Evolutionary conservation across 176 grass and related monocot species (phyloP).

Genomic region (Zea luxurians): DNA sequence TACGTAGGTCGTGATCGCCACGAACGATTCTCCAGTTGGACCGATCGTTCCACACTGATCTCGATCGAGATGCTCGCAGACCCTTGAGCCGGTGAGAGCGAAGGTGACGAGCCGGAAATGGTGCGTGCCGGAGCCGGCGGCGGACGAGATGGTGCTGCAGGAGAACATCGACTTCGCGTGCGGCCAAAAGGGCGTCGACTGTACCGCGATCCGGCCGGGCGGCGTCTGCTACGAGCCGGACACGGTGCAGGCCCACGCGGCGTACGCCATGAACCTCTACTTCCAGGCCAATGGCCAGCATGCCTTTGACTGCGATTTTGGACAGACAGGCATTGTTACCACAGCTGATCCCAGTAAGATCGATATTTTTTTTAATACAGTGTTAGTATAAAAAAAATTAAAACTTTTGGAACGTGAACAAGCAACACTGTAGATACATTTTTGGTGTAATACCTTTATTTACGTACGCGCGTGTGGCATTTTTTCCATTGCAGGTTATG

Average conservation of each 20-base stretch:
- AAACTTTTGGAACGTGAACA: not conserved
- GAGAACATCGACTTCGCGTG: constrained; percentile 85
- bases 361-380: not conserved
- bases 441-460: not conserved
- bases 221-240: constrained; percentile 63
- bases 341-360: constrained; percentile 70
- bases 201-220: constrained; percentile 55
- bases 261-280: constrained; percentile 84
- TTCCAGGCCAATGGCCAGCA: constrained; percentile 62
- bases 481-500: constrained; percentile 44
- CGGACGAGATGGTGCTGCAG: constrained; percentile 57
- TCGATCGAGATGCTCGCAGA: not conserved
- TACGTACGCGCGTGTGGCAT: not conserved
- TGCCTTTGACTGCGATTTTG: constrained; percentile 65
- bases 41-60: not conserved
- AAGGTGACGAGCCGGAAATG: constrained; percentile 45
- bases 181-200: constrained; percentile 54
- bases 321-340: constrained; percentile 52
- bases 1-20: not conserved
- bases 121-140: constrained; percentile 67
- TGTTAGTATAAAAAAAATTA: not conserved
- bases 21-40: not conserved
- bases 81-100: constrained; percentile 32
- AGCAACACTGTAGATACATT: not conserved
- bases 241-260: constrained; percentile 58